A percentile compares a stretch with the other conserved stretches of the same genome.
phyloP scores from a whole-genome alignment of 2,329 filamentous ascomycete species.

The Aspergillus novofumigatus region DNA sequence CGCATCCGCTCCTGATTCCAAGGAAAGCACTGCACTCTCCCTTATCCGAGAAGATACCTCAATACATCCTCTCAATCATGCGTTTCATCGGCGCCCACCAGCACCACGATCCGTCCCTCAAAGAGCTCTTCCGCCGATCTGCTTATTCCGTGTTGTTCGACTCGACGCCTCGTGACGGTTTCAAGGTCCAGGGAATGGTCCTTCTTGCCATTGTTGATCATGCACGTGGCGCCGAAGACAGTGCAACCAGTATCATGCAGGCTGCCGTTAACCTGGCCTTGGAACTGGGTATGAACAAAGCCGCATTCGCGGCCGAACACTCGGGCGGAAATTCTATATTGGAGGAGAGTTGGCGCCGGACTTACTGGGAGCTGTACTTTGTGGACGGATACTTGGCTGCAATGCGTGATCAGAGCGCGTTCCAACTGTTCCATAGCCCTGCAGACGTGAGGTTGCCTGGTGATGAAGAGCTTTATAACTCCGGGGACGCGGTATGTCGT shows the following conservation, averaged over 20 bases:
- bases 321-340: conserved; percentile 55
- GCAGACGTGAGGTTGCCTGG: conserved; percentile 68
- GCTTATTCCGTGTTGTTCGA: conserved; percentile 12
- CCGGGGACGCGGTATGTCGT: conserved; percentile 8
- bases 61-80: conserved; percentile 44
- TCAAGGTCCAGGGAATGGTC: conserved; percentile 30
- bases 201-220: conserved; percentile 29
- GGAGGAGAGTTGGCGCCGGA: conserved; percentile 78
- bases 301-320: conserved; percentile 47
- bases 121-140: conserved; percentile 14
- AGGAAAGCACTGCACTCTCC: conserved; percentile 26
- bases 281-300: conserved; percentile 66
- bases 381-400: conserved; percentile 75
- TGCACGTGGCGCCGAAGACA: conserved; percentile 22
- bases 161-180: conserved; percentile 20
- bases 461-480: conserved; percentile 58
- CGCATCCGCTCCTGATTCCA: conserved; percentile 51
- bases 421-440: conserved; percentile 37
- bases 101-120: conserved; percentile 29
- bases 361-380: conserved; percentile 77
- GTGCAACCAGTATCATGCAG: conserved; percentile 42
- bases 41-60: conserved; percentile 32
- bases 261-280: conserved; percentile 65
- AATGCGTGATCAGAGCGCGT: conserved; percentile 38
- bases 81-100: conserved; percentile 51